phyloP scores from a whole-genome alignment of 106 monocot species.

The Hemerocallis citrina region DNA sequence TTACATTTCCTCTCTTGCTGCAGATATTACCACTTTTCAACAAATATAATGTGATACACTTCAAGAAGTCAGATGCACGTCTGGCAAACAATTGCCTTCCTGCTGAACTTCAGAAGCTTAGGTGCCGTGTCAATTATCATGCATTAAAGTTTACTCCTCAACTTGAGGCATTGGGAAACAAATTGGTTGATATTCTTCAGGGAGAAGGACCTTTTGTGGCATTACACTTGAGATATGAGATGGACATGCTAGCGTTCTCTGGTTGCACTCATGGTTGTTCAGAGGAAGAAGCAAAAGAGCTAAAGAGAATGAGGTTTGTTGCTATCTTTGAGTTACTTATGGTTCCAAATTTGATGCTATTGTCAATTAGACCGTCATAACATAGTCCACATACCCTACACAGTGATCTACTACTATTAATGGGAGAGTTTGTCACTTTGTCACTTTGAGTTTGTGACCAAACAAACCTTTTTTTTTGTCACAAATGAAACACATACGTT shows the following conservation, averaged over 20 bases:
- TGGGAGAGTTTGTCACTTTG: too few relatives aligned
- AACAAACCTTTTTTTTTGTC: too few relatives aligned
- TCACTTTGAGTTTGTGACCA: too few relatives aligned
- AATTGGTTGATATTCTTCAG: slow-evolving; percentile 52
- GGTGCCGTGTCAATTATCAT: slow-evolving; percentile 88
- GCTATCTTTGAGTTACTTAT: slow-evolving; percentile 3
- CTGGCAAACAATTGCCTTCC: slow-evolving; percentile 88
- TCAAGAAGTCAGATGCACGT: slow-evolving; percentile 91
- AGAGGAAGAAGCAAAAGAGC: slow-evolving; percentile 70
- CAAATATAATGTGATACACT: slow-evolving; percentile 69
- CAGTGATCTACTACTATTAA: too few relatives aligned
- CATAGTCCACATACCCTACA: too few relatives aligned
- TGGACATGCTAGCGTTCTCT: slow-evolving; percentile 99
- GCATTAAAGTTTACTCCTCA: slow-evolving; percentile 79
- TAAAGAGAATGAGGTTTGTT: slow-evolving; percentile 78
- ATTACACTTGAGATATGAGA: slow-evolving; percentile 96
- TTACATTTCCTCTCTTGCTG: slow-evolving; percentile 5
- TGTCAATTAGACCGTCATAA: neutral
- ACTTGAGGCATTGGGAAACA: slow-evolving; percentile 83
- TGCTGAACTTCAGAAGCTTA: slow-evolving; percentile 68
- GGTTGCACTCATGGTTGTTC: slow-evolving; percentile 91
- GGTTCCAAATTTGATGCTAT: neutral
- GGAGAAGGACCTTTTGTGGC: slow-evolving; percentile 62
- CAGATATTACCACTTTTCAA: slow-evolving; percentile 86
- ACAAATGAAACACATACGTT: too few relatives aligned